Percentiles rank a stretch among this genome's conserved stretches.
Conservation (phyloP, 2,329 filamentous ascomycete genomes). For the Hypoxylon sp. region DNA sequence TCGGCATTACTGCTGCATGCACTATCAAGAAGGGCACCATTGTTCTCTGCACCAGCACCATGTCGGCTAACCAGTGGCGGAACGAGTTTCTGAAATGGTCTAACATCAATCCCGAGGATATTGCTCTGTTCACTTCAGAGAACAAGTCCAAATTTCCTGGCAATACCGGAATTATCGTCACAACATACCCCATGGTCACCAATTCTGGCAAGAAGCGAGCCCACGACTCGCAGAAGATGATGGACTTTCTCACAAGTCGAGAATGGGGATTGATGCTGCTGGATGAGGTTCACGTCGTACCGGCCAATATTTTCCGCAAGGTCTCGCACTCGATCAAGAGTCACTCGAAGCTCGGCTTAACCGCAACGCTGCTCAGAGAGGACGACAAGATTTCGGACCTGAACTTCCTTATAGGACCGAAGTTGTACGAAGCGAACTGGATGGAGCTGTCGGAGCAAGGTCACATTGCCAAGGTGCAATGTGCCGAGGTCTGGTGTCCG, state of each 20-base stretch:
- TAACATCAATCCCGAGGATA: conserved; percentile 90
- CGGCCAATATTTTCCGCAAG: conserved; percentile 93
- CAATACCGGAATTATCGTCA: conserved; percentile 94
- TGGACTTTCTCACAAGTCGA: conserved; percentile 86
- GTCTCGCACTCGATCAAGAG: conserved; percentile 94
- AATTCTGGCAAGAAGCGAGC: conserved; percentile 80
- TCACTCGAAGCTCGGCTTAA: conserved; percentile 93
- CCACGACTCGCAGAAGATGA: conserved; percentile 95
- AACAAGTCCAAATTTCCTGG: conserved; percentile 85
- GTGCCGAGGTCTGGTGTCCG: conserved; percentile 98
- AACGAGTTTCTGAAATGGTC: conserved; percentile 98
- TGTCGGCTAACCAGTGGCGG: conserved; percentile 97
- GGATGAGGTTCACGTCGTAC: conserved; percentile 97
- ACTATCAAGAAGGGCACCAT: conserved; percentile 97
- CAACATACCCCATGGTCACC: conserved; percentile 99
- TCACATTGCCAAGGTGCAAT: conserved; percentile 96
- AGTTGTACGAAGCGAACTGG: conserved; percentile 98
- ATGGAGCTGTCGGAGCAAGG: conserved; percentile 97
- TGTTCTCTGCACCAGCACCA: conserved; percentile 93
- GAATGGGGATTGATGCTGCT: conserved; percentile 98
- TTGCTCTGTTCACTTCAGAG: conserved; percentile 93
- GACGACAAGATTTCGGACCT: conserved; percentile 98
- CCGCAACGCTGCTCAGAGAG: conserved; percentile 91
- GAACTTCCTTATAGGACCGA: conserved; percentile 96
- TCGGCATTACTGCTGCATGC: conserved; percentile 97